phyloP scores from a whole-genome alignment of 2,329 filamentous ascomycete species.

The Alternaria sp. region DNA sequence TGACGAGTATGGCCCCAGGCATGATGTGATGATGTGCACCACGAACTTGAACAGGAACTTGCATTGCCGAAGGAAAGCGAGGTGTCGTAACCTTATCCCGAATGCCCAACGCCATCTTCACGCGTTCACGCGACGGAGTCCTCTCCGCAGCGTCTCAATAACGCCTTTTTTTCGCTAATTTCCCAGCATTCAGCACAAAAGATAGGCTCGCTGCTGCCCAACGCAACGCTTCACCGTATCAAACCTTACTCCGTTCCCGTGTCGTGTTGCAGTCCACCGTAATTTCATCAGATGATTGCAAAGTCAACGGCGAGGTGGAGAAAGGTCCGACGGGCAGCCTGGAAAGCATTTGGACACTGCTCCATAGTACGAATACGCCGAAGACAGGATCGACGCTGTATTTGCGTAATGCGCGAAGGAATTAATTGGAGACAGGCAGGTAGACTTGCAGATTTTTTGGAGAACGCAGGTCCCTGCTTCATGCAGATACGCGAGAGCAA shows the following conservation, averaged over 20 bases:
- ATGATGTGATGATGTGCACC: background rate
- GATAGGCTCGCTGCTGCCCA: slow-evolving; percentile 5
- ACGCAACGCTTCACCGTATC: slow-evolving; percentile 8
- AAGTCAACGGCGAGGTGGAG: background rate
- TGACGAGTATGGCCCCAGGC: background rate
- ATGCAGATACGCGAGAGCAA: background rate
- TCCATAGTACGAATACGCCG: background rate
- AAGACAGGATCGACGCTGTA: background rate
- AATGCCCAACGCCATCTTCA: slow-evolving; percentile 2
- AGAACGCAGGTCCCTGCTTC: background rate
- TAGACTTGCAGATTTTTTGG: background rate
- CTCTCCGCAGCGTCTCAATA: slow-evolving; percentile 1
- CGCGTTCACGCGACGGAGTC: slow-evolving; percentile 4
- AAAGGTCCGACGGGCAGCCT: background rate
- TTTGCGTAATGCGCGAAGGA: background rate
- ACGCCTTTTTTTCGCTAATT: background rate
- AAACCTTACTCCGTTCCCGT: slow-evolving; percentile 3
- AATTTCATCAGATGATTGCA: slow-evolving; percentile 1
- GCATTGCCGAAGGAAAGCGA: slow-evolving; percentile 10
- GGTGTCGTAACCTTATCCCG: slow-evolving; percentile 4
- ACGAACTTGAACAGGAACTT: background rate
- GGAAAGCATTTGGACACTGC: background rate
- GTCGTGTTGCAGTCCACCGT: background rate
- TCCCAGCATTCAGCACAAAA: background rate
- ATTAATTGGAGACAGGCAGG: background rate